Conservation (phyloP, 495 filamentous ascomycete species). For the Neurospora africana region DNA sequence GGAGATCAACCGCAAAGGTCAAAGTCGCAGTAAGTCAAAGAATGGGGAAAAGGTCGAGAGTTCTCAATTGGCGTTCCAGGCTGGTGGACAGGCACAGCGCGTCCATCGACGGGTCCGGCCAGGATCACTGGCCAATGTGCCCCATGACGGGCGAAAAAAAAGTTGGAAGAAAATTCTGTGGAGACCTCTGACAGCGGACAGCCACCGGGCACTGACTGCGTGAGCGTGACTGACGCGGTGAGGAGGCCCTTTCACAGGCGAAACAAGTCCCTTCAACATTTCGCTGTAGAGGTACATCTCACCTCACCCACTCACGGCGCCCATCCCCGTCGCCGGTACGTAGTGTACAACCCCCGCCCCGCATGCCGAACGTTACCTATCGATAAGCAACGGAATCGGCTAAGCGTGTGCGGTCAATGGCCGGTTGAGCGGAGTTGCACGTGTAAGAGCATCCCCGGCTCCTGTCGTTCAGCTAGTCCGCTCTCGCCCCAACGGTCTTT, state of each 20-base stretch:
- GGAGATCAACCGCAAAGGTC: not conserved
- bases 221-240: not conserved
- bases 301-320: not conserved
- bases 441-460: not conserved
- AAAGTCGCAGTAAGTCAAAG: not conserved
- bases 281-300: not conserved
- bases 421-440: not conserved
- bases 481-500: not conserved
- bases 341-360: not conserved
- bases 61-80: not conserved
- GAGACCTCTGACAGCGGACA: slow-evolving; percentile 6
- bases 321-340: not conserved
- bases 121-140: not conserved
- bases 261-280: not conserved
- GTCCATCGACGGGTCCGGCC: slow-evolving; percentile 1
- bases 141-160: slow-evolving; percentile 13
- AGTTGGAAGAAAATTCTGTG: slow-evolving; percentile 23
- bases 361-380: not conserved
- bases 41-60: slow-evolving; percentile 1
- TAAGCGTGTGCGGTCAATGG: not conserved
- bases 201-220: not conserved
- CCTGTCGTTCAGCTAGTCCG: not conserved
- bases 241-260: too few species aligned
- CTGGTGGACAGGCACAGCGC: not conserved
- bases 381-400: not conserved